Evolutionary conservation across 2,329 filamentous ascomycete genomes (phyloP).

Genomic region (Akanthomyces dipterigenus): DNA sequence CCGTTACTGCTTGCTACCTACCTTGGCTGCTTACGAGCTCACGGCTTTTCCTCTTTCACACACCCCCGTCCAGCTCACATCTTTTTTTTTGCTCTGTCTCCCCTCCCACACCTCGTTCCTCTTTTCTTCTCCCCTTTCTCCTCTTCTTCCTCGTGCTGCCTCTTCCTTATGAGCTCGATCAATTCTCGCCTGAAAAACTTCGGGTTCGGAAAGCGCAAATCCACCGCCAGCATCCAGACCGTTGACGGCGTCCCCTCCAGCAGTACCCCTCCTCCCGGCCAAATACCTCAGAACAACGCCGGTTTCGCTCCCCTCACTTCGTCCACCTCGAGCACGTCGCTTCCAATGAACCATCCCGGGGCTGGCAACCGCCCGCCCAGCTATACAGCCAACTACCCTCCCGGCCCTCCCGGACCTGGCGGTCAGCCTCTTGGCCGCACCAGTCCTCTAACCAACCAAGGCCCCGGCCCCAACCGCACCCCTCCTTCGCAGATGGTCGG

Average conservation of each 20-base stretch:
- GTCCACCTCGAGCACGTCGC: slow-evolving; percentile 39
- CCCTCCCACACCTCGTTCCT: slow-evolving; percentile 14
- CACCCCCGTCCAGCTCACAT: background rate
- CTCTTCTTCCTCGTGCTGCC: slow-evolving; percentile 19
- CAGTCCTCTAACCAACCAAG: slow-evolving; percentile 41
- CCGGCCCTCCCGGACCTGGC: slow-evolving; percentile 28
- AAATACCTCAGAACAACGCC: slow-evolving; percentile 39
- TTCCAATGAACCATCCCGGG: slow-evolving; percentile 57
- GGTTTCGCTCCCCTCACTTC: slow-evolving; percentile 30
- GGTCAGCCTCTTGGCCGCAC: slow-evolving; percentile 40
- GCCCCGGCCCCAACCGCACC: slow-evolving; percentile 43
- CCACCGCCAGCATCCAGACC: slow-evolving; percentile 53
- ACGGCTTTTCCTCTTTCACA: slow-evolving; percentile 9
- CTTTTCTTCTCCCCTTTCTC: slow-evolving; percentile 12
- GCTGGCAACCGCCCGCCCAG: slow-evolving; percentile 56
- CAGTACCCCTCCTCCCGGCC: slow-evolving; percentile 33
- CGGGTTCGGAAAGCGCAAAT: slow-evolving; percentile 76
- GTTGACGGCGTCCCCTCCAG: slow-evolving; percentile 33
- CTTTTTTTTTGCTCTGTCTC: slow-evolving; percentile 8
- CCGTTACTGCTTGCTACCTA: background rate
- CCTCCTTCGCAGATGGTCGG: slow-evolving; percentile 55
- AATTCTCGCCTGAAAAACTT: slow-evolving; percentile 73
- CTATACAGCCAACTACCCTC: slow-evolving; percentile 52
- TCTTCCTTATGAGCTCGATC: slow-evolving; percentile 64
- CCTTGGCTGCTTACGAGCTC: slow-evolving; percentile 4